phyloP scores from a whole-genome alignment of 1,139 yeast genomes.

The Pichiaceae sp. region DNA sequence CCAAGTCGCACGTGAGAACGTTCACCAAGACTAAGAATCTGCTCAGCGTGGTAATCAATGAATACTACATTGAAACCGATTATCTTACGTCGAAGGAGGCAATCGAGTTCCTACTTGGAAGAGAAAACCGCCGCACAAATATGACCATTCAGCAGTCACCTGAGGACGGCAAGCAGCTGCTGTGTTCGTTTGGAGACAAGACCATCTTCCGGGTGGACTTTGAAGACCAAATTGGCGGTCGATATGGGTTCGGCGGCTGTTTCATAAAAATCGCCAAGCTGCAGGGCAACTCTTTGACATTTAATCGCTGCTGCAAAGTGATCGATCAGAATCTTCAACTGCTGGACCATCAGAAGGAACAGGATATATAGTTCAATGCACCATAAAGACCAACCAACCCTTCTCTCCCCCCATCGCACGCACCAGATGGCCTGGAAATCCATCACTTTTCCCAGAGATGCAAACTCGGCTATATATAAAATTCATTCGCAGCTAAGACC shows the following conservation, averaged over 20 bases:
- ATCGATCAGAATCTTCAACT: slow-evolving; percentile 8
- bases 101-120: slow-evolving; percentile 4
- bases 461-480: no score
- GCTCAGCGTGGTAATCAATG: background rate
- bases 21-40: background rate
- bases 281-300: slow-evolving; percentile 10
- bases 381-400: no score
- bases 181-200: slow-evolving; percentile 2
- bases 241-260: slow-evolving; percentile 25
- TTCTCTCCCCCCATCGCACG: no score
- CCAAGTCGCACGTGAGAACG: background rate
- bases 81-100: slow-evolving; percentile 10
- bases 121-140: background rate
- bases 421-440: no score
- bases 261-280: slow-evolving; percentile 16
- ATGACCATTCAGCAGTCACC: background rate
- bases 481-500: no score
- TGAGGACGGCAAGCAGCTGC: slow-evolving; percentile 2
- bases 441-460: no score
- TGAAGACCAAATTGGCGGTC: slow-evolving; percentile 20
- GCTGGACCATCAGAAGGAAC: slow-evolving; percentile 7
- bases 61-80: slow-evolving; percentile 8
- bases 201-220: slow-evolving; percentile 10
- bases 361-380: no score
- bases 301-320: slow-evolving; percentile 15